A percentile compares a stretch with the other conserved stretches of the same genome.
These are phyloP conservation scores for Vigna nakashimae DNA, from an alignment of 306 rosid species.

Conservation along the genomic window DNA sequence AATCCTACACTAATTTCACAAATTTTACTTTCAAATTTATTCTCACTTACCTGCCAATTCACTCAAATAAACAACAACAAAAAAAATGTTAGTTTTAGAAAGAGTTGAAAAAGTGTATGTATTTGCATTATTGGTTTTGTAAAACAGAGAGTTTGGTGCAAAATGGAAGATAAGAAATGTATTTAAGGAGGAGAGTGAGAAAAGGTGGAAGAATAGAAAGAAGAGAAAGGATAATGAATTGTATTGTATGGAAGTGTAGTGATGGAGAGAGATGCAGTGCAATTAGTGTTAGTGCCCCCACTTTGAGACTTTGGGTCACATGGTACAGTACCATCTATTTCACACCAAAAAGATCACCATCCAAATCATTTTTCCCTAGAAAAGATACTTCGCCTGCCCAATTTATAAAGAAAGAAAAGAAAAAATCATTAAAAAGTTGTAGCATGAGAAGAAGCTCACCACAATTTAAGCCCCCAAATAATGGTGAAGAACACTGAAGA, in stretches of 20 bases:
- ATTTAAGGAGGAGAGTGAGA: no score
- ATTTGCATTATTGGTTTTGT: no score
- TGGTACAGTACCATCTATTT: slow-evolving; percentile 33
- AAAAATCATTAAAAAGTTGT: slow-evolving; percentile 36
- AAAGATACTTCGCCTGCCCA: slow-evolving; percentile 27
- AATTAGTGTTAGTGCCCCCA: slow-evolving; percentile 52
- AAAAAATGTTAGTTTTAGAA: no score
- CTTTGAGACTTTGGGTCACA: slow-evolving; percentile 47
- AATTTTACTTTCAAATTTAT: no score
- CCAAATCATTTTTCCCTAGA: slow-evolving; percentile 45
- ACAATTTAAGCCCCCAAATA: slow-evolving; percentile 37
- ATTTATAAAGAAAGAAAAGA: not conserved
- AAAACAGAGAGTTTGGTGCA: no score
- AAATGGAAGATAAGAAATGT: no score
- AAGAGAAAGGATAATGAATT: not conserved
- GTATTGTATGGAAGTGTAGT: not conserved
- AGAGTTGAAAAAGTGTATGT: no score
- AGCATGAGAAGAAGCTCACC: slow-evolving; percentile 33
- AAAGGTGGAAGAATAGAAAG: no score
- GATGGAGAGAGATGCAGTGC: slow-evolving; percentile 33
- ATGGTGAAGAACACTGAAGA: slow-evolving; percentile 26
- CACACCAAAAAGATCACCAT: slow-evolving; percentile 42
- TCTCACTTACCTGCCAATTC: no score
- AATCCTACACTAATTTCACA: no score
- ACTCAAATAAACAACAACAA: no score